Percentiles rank a stretch among this genome's conserved stretches.
phyloP scores from a whole-genome alignment of 495 filamentous ascomycete genomes.

The Penicillium verhagenii region DNA sequence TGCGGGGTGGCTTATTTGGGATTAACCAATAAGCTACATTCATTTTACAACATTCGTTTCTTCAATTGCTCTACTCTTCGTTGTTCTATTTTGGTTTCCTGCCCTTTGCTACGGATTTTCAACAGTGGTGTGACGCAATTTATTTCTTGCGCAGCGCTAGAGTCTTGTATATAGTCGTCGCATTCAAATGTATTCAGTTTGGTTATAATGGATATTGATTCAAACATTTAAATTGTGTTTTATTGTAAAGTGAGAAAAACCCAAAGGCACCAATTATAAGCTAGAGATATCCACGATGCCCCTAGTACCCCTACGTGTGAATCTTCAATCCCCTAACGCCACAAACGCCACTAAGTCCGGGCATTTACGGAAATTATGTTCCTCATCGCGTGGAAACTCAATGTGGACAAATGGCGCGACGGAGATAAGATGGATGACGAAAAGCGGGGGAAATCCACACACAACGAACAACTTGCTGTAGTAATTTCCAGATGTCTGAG shows the following conservation, averaged over 20 bases:
- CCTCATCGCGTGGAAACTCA: background rate
- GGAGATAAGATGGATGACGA: background rate
- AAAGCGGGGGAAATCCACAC: background rate
- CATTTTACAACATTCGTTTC: too few relatives aligned
- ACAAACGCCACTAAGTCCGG: background rate
- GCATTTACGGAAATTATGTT: background rate
- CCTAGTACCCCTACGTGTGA: too few relatives aligned
- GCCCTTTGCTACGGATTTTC: background rate
- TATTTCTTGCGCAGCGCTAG: background rate
- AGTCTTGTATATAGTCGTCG: background rate
- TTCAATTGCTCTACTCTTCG: background rate
- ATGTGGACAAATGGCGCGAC: background rate
- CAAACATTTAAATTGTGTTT: background rate
- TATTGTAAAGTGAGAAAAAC: background rate
- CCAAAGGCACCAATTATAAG: background rate
- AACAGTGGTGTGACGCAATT: background rate
- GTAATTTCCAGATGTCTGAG: too few relatives aligned
- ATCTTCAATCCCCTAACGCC: too few relatives aligned
- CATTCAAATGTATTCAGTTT: conserved; percentile 2
- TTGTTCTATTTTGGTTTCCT: background rate
- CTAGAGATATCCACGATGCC: background rate
- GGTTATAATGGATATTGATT: background rate
- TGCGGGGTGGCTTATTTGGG: conserved; percentile 32
- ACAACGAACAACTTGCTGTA: too few relatives aligned
- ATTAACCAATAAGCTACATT: too few relatives aligned